Percentiles rank a stretch among this genome's conserved stretches.
These are phyloP conservation scores for Articulospora tetracladia DNA, from an alignment of 495 filamentous ascomycete genomes.

Conservation along the genomic window DNA sequence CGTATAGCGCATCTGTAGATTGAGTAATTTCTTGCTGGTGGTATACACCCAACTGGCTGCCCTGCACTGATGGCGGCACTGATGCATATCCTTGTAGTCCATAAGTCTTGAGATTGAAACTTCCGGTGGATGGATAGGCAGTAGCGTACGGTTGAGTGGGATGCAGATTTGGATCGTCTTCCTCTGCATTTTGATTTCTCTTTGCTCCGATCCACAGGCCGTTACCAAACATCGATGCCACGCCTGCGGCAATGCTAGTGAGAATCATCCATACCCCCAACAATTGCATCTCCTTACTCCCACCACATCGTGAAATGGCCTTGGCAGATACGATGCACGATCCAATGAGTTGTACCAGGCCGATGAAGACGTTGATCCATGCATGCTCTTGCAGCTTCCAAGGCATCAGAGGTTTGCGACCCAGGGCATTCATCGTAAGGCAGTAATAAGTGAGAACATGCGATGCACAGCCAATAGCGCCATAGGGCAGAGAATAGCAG, in stretches of 20 bases:
- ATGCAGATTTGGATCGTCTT: not conserved
- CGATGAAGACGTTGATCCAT: slow-evolving; percentile 19
- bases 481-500: slow-evolving; percentile 34
- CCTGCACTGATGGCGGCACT: not conserved
- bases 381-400: slow-evolving; percentile 14
- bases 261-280: not conserved
- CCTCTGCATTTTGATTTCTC: not conserved
- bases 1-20: not conserved
- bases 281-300: not conserved
- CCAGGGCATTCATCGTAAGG: slow-evolving; percentile 20
- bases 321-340: not conserved
- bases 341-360: not conserved
- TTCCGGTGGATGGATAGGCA: too few relatives aligned
- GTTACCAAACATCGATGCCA: not conserved
- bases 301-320: not conserved
- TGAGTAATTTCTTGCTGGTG: not conserved
- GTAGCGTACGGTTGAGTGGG: not conserved
- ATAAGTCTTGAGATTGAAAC: not conserved
- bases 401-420: slow-evolving; percentile 17
- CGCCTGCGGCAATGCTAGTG: not conserved
- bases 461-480: slow-evolving; percentile 32
- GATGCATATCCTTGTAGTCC: not conserved
- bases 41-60: not conserved
- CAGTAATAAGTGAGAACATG: slow-evolving; percentile 34
- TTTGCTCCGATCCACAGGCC: not conserved